These are phyloP conservation scores for Ephemerocybe angulata DNA, from an alignment of 768 basidiomycete genomes.

Conservation along the genomic window DNA sequence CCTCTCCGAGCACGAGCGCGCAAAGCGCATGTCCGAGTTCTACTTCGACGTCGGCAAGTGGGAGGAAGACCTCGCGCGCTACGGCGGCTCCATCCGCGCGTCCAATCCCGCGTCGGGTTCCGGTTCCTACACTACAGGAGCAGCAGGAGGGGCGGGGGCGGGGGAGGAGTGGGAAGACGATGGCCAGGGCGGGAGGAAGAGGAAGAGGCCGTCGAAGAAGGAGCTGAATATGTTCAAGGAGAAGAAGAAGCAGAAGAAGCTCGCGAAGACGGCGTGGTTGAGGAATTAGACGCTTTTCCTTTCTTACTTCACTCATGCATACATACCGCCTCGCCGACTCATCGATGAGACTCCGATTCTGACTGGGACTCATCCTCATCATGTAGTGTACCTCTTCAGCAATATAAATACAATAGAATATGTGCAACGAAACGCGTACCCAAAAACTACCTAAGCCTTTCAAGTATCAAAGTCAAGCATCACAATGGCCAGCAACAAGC, in stretches of 20 bases:
- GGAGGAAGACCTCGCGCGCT: constrained; percentile 64
- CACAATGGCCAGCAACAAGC: no score
- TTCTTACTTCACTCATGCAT: background rate
- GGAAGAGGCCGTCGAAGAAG: constrained; percentile 77
- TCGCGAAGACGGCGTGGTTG: constrained; percentile 86
- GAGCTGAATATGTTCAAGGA: constrained; percentile 84
- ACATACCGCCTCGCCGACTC: no score
- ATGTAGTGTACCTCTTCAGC: background rate
- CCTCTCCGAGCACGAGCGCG: constrained; percentile 76
- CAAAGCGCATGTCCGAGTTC: constrained; percentile 82
- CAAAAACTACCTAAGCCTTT: no score
- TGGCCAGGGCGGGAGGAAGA: constrained; percentile 61
- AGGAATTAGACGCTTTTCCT: constrained; percentile 45
- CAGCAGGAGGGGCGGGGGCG: constrained; percentile 33
- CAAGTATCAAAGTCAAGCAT: no score
- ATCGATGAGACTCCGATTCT: background rate
- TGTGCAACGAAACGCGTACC: no score
- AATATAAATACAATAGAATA: no score
- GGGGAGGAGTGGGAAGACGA: constrained; percentile 36
- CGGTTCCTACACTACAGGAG: no score
- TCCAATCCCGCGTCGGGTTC: constrained; percentile 17
- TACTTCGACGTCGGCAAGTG: constrained; percentile 84
- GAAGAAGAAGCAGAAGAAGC: constrained; percentile 77
- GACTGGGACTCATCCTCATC: background rate
- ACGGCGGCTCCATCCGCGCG: constrained; percentile 32